A percentile compares a stretch with the other conserved stretches of the same genome.
phyloP scores from a whole-genome alignment of 108 stramenopile species.

The Nannochloropsis gaditana region DNA sequence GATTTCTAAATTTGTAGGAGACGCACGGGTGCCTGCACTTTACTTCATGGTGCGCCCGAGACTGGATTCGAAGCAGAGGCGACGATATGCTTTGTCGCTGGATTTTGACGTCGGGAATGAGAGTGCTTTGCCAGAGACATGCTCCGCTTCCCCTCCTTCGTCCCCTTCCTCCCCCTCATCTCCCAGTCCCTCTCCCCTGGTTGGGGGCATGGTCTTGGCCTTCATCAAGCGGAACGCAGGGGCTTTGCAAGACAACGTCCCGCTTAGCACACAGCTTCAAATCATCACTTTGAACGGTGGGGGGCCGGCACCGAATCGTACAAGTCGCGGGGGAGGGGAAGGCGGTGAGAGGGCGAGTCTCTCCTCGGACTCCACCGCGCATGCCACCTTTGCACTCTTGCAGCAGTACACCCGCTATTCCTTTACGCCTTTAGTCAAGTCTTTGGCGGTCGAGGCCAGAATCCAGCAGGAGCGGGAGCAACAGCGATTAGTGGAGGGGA shows the following conservation, averaged over 20 bases:
- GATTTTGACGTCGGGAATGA: background rate
- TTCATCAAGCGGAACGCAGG: background rate
- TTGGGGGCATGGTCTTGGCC: background rate
- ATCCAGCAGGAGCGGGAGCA: conserved; percentile 28
- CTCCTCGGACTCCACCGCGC: background rate
- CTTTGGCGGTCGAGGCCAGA: conserved; percentile 26
- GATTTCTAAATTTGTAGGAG: background rate
- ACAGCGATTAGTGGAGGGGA: background rate
- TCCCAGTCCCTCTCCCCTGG: background rate
- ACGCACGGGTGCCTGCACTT: background rate
- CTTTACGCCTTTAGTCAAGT: conserved; percentile 40
- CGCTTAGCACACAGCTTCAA: background rate
- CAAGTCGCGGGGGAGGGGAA: background rate
- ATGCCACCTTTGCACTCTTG: conserved; percentile 35
- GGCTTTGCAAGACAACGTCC: background rate
- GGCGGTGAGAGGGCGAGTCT: background rate
- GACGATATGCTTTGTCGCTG: background rate
- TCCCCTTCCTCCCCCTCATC: background rate
- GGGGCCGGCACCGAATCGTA: background rate
- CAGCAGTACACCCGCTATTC: conserved; percentile 39
- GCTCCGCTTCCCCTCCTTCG: background rate
- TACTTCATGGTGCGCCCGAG: background rate
- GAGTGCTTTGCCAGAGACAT: background rate
- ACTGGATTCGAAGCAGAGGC: background rate
- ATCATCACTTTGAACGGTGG: background rate